Base-by-base conservation (phyloP, 1,284 basidiomycete genomes). In the Cutaneotrichosporon mucoides region DNA sequence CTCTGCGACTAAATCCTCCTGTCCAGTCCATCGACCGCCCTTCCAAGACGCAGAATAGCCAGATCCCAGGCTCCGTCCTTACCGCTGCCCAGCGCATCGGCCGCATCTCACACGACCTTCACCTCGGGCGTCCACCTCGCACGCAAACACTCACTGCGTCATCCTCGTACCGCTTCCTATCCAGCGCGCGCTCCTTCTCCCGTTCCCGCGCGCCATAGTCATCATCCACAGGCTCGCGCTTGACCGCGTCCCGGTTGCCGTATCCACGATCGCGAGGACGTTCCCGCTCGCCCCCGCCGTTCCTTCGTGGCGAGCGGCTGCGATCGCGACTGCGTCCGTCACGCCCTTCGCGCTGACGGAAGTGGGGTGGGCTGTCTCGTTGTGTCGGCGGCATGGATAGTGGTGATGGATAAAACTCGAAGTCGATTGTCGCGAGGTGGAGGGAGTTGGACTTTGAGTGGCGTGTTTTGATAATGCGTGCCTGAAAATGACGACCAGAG, bases 131-230 rank as follows among this genome's bases (percentile, higher is more conserved):
- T 24, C 24, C 24, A 24, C 24, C 24, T 24, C 24, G 24, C 24
- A 24, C 24, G 24, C 24, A 24, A 24, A 24, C 24, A 41, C 59
- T 53, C 46, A 63, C 64, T 1, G 60, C 62, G 47, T 65, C 70
- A 15, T 66, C 69, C 42, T 77, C 71, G 57, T 72, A 76, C 50
- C 69, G 59, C 46, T 72, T 70, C 56, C 74, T 59, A 37, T 77
- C 75, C 6, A 45, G 56, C 5, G 64, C 68, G 47, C 73, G 66
- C 64, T 76, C 76, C 59, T 55, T 61, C 63, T 76, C 73, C 54
- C 75, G 59, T 16, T 76, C 75, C 40, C 38, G 56, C 5, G 59
- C 56, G 7, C 46, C 50, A 48, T 64, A 61, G 16, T 46, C 54
- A 12, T 46, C 48, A 60, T 63, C 16, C 56, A 60, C 55, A 9